These are phyloP conservation scores for Trametes sanguinea DNA, from an alignment of 768 basidiomycete species.

Conservation along the genomic window DNA sequence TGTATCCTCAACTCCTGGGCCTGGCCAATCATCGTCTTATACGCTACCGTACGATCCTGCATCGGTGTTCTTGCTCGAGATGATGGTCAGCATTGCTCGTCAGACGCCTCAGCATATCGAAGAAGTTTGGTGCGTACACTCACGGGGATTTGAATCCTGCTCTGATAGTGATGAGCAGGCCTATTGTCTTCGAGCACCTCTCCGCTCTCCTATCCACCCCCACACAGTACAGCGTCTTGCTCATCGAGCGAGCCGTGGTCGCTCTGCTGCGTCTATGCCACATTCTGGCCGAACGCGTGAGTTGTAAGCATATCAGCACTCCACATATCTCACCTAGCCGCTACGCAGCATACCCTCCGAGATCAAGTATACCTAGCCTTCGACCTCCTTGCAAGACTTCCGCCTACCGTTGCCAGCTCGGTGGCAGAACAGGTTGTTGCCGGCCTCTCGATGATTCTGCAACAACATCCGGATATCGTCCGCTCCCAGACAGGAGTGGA, in stretches of 20 bases:
- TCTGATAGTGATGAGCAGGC: constrained; percentile 54
- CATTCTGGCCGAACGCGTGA: constrained; percentile 77
- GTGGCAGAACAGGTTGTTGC: constrained; percentile 91
- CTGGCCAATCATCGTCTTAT: constrained; percentile 42
- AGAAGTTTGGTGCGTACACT: constrained; percentile 75
- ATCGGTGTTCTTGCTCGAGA: constrained; percentile 91
- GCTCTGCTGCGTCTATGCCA: constrained; percentile 83
- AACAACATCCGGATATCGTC: constrained; percentile 72
- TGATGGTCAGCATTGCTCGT: constrained; percentile 87
- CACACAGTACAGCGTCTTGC: constrained; percentile 80
- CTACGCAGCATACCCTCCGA: constrained; percentile 67
- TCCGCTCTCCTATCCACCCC: constrained; percentile 77
- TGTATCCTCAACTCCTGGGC: constrained; percentile 35
- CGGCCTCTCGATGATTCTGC: constrained; percentile 78
- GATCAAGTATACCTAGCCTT: constrained; percentile 96
- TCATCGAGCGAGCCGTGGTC: constrained; percentile 93
- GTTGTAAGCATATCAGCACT: constrained; percentile 16
- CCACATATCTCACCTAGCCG: too few species aligned
- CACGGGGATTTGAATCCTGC: neutral
- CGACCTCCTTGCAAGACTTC: constrained; percentile 83
- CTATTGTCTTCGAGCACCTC: constrained; percentile 91
- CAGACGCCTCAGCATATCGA: constrained; percentile 77
- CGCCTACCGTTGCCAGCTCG: constrained; percentile 70
- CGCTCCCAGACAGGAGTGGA: constrained; percentile 98
- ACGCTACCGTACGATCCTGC: constrained; percentile 92